A percentile compares a stretch with the other conserved stretches of the same genome.
These are phyloP conservation scores for Chrysophaeum taylorii DNA, from an alignment of 352 stramenopile species.

Conservation along the genomic window DNA sequence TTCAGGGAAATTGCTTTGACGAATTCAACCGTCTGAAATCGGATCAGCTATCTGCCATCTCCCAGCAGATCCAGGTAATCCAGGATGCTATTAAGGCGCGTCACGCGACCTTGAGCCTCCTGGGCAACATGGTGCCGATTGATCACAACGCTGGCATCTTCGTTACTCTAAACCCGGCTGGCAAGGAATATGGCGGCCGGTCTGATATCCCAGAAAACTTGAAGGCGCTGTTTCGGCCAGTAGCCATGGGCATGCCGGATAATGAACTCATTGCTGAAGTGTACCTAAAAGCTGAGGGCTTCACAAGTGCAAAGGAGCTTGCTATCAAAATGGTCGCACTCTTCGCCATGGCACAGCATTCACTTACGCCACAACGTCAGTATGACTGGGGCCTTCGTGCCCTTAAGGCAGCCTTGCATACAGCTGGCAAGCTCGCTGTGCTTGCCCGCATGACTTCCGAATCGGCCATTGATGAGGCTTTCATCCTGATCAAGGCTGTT, in stretches of 20 bases:
- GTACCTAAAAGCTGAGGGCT: conserved; percentile 77
- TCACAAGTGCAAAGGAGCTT: conserved; percentile 71
- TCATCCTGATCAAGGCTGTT: conserved; percentile 86
- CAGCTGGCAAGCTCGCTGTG: conserved; percentile 69
- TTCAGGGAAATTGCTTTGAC: no score
- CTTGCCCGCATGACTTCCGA: conserved; percentile 24
- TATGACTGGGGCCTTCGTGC: conserved; percentile 84
- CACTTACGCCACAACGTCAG: conserved; percentile 76
- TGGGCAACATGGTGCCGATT: conserved; percentile 69
- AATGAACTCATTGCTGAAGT: conserved; percentile 86
- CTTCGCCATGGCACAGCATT: conserved; percentile 68
- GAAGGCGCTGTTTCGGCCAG: conserved; percentile 81
- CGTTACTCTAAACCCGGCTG: conserved; percentile 83
- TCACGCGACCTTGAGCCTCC: conserved; percentile 53
- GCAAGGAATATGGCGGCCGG: conserved; percentile 80
- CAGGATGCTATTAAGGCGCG: conserved; percentile 80
- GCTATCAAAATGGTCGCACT: conserved; percentile 76
- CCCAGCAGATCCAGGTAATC: conserved; percentile 85
- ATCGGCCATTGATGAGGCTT: conserved; percentile 67
- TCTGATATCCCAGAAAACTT: conserved; percentile 83
- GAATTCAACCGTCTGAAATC: conserved; percentile 90
- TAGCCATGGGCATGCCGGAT: conserved; percentile 78
- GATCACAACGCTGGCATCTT: conserved; percentile 87
- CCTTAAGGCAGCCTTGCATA: conserved; percentile 85
- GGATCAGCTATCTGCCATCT: conserved; percentile 81